Evolutionary conservation across 2,329 filamentous ascomycete species (phyloP).

Genomic region (Penicillium thymicola): DNA sequence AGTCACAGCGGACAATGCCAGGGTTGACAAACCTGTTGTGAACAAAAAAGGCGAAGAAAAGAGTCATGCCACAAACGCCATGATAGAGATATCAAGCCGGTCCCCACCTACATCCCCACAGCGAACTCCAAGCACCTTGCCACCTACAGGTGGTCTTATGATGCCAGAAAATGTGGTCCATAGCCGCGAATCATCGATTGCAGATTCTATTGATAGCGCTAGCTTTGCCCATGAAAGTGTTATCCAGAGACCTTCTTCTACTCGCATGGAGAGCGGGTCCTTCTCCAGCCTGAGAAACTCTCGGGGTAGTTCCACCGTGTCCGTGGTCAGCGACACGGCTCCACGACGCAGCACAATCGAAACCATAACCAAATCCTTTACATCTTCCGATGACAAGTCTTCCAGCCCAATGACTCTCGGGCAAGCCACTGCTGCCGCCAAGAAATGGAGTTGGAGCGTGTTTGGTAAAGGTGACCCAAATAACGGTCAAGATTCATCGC

Average conservation of each 20-base stretch:
- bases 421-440: constrained; percentile 55
- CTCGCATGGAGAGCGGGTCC: constrained; percentile 23
- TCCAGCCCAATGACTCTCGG: constrained; percentile 44
- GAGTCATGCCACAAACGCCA: constrained; percentile 59
- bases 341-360: constrained; percentile 32
- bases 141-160: constrained; percentile 37
- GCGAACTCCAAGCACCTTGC: constrained; percentile 47
- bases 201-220: constrained; percentile 41
- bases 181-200: constrained; percentile 50
- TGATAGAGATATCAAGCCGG: constrained; percentile 65
- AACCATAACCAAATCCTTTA: constrained; percentile 26
- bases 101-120: constrained; percentile 56
- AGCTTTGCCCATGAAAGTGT: constrained; percentile 21
- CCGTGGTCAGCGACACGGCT: constrained; percentile 27
- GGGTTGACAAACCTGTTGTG: constrained; percentile 62
- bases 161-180: constrained; percentile 37
- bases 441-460: constrained; percentile 58
- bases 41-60: constrained; percentile 56
- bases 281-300: constrained; percentile 22
- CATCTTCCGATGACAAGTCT: constrained; percentile 35
- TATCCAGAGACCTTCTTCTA: constrained; percentile 28
- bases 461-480: constrained; percentile 43
- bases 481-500: constrained; percentile 40
- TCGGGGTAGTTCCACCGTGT: constrained; percentile 25
- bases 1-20: constrained; percentile 64